Percentiles rank a stretch among this genome's conserved stretches.
These are phyloP conservation scores for Astrocystis sublimbata DNA, from an alignment of 495 filamentous ascomycete genomes.

Conservation along the genomic window DNA sequence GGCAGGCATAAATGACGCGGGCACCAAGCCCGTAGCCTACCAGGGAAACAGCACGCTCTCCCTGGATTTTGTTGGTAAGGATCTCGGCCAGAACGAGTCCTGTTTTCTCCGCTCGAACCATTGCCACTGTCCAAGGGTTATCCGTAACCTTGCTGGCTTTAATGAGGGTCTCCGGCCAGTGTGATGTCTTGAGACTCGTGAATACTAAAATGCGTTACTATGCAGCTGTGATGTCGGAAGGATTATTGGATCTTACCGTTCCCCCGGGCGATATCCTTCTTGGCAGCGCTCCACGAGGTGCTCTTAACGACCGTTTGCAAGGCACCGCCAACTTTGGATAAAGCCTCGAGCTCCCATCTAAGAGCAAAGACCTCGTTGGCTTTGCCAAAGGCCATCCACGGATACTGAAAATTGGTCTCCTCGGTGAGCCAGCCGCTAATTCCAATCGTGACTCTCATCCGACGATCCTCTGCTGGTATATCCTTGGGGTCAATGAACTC, in stretches of 20 bases:
- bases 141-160: constrained; percentile 82
- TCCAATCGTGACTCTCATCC: constrained; percentile 78
- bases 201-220: constrained; percentile 57
- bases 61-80: constrained; percentile 82
- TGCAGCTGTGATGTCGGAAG: constrained; percentile 8
- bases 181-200: constrained; percentile 63
- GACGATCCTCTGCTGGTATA: constrained; percentile 47
- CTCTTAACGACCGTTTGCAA: constrained; percentile 73
- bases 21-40: constrained; percentile 92
- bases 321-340: constrained; percentile 74
- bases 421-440: constrained; percentile 80
- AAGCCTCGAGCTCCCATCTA: constrained; percentile 76
- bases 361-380: constrained; percentile 80
- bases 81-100: constrained; percentile 84
- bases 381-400: constrained; percentile 73
- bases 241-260: constrained; percentile 40
- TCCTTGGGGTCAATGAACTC: constrained; percentile 45
- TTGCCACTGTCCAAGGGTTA: constrained; percentile 85
- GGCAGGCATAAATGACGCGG: constrained; percentile 80
- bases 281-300: constrained; percentile 74
- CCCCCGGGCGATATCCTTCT: constrained; percentile 66
- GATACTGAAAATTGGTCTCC: constrained; percentile 65
- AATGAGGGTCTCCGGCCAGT: constrained; percentile 76
- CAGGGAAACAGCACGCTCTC: constrained; percentile 83
- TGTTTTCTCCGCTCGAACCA: constrained; percentile 81